Conservation (phyloP, 257 asterid species). For the Rhazya stricta region DNA sequence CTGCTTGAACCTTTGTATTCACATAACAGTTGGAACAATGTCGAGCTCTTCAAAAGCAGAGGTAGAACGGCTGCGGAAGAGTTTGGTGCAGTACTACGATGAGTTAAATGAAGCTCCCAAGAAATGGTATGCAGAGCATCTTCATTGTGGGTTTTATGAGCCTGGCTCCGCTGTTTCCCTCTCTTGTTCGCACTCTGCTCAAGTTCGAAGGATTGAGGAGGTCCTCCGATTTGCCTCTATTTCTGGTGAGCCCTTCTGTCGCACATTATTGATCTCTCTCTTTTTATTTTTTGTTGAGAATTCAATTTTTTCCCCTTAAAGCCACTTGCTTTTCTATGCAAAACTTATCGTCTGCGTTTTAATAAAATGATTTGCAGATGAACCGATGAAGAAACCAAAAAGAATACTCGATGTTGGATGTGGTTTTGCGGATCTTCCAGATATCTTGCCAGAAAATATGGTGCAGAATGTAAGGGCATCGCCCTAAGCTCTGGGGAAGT, state of each 20-base stretch:
- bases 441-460: conserved; percentile 66
- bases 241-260: conserved; percentile 32
- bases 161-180: conserved; percentile 45
- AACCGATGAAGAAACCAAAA: conserved; percentile 41
- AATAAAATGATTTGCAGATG: conserved; percentile 32
- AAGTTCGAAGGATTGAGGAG: conserved; percentile 91
- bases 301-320: too few species aligned
- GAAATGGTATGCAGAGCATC: conserved; percentile 94
- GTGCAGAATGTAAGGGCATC: conserved; percentile 63
- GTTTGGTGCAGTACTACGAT: conserved; percentile 85
- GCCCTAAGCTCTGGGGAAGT: conserved; percentile 98
- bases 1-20: too few species aligned
- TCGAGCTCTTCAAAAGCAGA: too few species aligned
- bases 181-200: conserved; percentile 77
- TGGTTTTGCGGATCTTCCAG: conserved; percentile 91
- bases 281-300: background rate
- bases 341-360: too few species aligned
- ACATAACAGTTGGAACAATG: too few species aligned
- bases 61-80: conserved; percentile 40
- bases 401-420: conserved; percentile 87
- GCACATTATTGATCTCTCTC: background rate
- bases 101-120: conserved; percentile 83
- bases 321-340: background rate
- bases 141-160: conserved; percentile 88
- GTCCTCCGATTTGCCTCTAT: conserved; percentile 64